Evolutionary conservation across 306 rosid species (phyloP).

Genomic region (Alnus rubra): DNA sequence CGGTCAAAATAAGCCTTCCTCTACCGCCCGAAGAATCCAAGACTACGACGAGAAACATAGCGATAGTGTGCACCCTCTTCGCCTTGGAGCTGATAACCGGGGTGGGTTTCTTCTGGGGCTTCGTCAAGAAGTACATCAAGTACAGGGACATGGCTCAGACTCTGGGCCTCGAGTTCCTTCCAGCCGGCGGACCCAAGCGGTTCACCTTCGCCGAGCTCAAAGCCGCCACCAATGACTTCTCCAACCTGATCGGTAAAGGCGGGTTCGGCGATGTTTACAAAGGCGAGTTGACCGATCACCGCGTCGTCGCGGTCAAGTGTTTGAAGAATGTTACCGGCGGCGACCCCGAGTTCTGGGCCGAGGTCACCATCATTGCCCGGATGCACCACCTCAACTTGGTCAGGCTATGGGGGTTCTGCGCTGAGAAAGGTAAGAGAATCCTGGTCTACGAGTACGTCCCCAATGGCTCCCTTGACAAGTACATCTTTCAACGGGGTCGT

Average conservation of each 20-base stretch:
- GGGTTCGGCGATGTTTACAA: conserved; percentile 86
- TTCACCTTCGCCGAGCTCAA: conserved; percentile 76
- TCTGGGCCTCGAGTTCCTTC: conserved; percentile 82
- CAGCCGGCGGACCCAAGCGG: conserved; percentile 89
- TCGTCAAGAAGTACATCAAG: conserved; percentile 73
- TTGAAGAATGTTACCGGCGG: conserved; percentile 72
- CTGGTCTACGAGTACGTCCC: conserved; percentile 76
- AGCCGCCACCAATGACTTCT: conserved; percentile 76
- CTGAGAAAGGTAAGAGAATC: conserved; percentile 83
- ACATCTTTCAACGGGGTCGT: conserved; percentile 37
- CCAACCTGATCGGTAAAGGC: conserved; percentile 67
- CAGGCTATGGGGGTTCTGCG: conserved; percentile 88
- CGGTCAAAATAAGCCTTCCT: conserved; percentile 70
- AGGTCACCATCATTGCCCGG: conserved; percentile 83
- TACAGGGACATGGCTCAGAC: conserved; percentile 95
- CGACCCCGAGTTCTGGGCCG: conserved; percentile 86
- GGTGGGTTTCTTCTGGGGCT: conserved; percentile 74
- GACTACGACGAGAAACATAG: conserved; percentile 61
- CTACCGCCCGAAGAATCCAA: conserved; percentile 60
- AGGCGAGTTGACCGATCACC: conserved; percentile 76
- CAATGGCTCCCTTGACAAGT: conserved; percentile 77
- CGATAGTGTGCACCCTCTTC: conserved; percentile 64
- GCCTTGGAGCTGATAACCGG: conserved; percentile 75
- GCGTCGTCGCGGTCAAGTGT: conserved; percentile 83
- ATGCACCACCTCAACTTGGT: conserved; percentile 97